Conservation (phyloP, 331 rosid species). For the Cydonia oblonga region DNA sequence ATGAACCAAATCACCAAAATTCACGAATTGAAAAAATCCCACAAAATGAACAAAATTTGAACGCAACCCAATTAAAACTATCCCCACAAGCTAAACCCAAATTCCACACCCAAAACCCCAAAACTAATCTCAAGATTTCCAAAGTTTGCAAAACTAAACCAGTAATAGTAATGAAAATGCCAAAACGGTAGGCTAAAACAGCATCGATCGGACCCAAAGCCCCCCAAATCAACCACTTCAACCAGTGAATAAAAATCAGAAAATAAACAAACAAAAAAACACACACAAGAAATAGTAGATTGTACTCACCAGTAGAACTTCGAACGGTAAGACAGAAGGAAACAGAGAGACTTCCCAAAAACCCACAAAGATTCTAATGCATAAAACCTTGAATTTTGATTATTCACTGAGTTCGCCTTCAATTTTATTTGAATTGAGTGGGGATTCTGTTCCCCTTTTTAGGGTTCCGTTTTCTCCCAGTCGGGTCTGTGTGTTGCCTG, state of each 20-base stretch:
- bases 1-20: conserved; percentile 18
- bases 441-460: conserved; percentile 7
- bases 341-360: neutral
- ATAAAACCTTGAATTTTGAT: conserved; percentile 6
- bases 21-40: conserved; percentile 9
- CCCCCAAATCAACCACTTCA: conserved; percentile 36
- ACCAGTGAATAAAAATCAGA: neutral
- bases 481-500: conserved; percentile 1
- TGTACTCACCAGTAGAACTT: conserved; percentile 45
- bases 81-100: conserved; percentile 12
- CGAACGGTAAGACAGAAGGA: conserved; percentile 10
- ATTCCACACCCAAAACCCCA: conserved; percentile 14
- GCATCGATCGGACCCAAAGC: conserved; percentile 35
- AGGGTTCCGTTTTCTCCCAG: conserved; percentile 50
- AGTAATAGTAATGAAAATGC: neutral
- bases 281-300: neutral
- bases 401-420: neutral
- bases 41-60: neutral
- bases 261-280: neutral
- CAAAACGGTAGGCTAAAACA: conserved; percentile 5
- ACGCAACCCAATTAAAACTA: conserved; percentile 12
- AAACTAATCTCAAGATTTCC: neutral
- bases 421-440: too few species aligned
- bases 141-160: conserved; percentile 13
- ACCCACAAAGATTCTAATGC: conserved; percentile 3